Conservation (phyloP, 2,329 filamentous ascomycete genomes). For the Penicillium nordicum region DNA sequence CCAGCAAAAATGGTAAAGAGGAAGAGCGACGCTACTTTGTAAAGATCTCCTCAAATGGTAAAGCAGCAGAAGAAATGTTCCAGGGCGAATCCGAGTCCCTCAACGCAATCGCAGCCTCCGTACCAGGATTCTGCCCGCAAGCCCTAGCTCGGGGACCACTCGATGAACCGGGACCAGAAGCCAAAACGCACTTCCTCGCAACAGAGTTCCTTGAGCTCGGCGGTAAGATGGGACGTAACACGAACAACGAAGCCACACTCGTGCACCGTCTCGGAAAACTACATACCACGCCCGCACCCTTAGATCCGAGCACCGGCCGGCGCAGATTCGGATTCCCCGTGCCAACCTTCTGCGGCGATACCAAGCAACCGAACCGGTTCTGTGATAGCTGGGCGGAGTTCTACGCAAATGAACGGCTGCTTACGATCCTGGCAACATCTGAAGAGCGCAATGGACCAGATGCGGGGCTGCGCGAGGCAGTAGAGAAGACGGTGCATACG, state of each 20-base stretch:
- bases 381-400: conserved; percentile 77
- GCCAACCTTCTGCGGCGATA: conserved; percentile 81
- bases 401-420: conserved; percentile 72
- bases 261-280: conserved; percentile 74
- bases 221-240: conserved; percentile 46
- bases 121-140: conserved; percentile 72
- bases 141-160: conserved; percentile 69
- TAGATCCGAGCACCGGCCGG: conserved; percentile 24
- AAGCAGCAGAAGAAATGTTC: conserved; percentile 39
- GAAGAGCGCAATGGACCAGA: conserved; percentile 64
- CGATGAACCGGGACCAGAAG: conserved; percentile 37
- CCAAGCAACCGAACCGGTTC: conserved; percentile 74
- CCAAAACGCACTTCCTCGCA: conserved; percentile 52
- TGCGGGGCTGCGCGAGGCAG: conserved; percentile 56
- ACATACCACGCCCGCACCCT: conserved; percentile 70
- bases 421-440: conserved; percentile 59
- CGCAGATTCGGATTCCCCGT: conserved; percentile 79
- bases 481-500: conserved; percentile 59
- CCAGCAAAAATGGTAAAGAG: conserved; percentile 21
- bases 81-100: conserved; percentile 78
- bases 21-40: conserved; percentile 39
- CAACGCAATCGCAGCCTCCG: conserved; percentile 69
- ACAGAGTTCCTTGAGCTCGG: conserved; percentile 77
- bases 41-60: conserved; percentile 36
- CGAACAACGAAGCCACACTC: conserved; percentile 47